phyloP scores from a whole-genome alignment of 1,284 basidiomycete species.

The Porodaedalea pini region DNA sequence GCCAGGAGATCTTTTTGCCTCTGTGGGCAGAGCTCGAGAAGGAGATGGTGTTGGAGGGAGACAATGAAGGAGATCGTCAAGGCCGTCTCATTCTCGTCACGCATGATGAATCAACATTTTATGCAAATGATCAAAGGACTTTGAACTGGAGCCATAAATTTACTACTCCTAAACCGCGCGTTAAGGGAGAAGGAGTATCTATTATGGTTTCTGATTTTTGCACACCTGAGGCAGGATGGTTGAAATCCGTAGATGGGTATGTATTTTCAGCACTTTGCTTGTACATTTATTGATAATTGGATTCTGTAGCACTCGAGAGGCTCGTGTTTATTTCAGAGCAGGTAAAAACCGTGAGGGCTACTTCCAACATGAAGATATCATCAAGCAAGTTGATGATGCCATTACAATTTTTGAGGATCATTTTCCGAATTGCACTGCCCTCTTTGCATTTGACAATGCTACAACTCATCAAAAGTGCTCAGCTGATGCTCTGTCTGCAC shows the following conservation, averaged over 20 bases:
- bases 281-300: background rate
- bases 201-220: conserved; percentile 28
- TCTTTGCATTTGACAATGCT: conserved; percentile 27
- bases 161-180: conserved; percentile 30
- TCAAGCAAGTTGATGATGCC: conserved; percentile 22
- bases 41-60: background rate
- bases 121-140: conserved; percentile 33
- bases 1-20: conserved; percentile 27
- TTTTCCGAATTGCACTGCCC: conserved; percentile 7
- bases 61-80: background rate
- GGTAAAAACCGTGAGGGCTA: conserved; percentile 26
- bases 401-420: conserved; percentile 22
- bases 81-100: conserved; percentile 18
- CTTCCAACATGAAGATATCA: conserved; percentile 22
- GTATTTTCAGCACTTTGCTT: conserved; percentile 3
- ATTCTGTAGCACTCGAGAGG: conserved; percentile 9
- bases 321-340: conserved; percentile 20
- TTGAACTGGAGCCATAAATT: conserved; percentile 33
- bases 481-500: conserved; percentile 21
- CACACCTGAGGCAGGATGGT: conserved; percentile 20
- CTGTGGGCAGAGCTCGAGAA: no score
- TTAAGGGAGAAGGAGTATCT: conserved; percentile 39
- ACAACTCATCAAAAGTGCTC: conserved; percentile 22
- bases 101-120: conserved; percentile 38
- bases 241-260: conserved; percentile 18